Base-by-base conservation (phyloP, 108 stramenopile species). In the Nitzschia palea region DNA sequence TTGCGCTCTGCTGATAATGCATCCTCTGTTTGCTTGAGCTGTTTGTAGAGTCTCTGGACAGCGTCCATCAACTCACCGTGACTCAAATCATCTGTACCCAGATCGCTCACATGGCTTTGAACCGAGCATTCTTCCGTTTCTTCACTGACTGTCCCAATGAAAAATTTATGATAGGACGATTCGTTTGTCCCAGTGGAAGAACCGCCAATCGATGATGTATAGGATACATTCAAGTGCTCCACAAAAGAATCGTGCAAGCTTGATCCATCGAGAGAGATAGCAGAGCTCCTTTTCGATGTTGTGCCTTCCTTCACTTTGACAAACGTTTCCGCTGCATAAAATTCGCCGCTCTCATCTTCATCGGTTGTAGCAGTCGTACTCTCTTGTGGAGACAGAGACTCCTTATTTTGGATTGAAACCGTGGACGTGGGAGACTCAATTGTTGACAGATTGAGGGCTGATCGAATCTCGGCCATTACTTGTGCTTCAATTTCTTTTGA, bases 11-110 rank as follows among this genome's bases (percentile, higher is more conserved):
- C 28, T 4, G 36, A 5, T 26, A 63, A 28, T 14, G 62, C 4
- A 8, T 28, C 18, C 3, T 45, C 43, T 3, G 44, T 29, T 9
- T 47, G 10, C 45, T 45, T 50, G 8, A 32, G 62, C 17, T 63
- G 25, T 6, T 47, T 25, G 17, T 20, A 32, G 4, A 45, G 18
- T 27, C 37, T 35, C 10, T 63, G 10, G 4, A 48, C 44, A 27
- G 26, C n/a, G 32, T 47, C 31, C 47, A 63, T 47, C 2, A 63
- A 27, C 62, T 63, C 35, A 9, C 36, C 44, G 45, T 63, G 26
- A 37, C 35, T 37, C n/a, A 47, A 48, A 18, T 63, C 47, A 23
- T 63, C 31, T 29, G 29, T 22, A 59, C 32, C 20, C 4, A 37
- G 20, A 40, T 23, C 15, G 8, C 22, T 34, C 4, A 59, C 58